These are phyloP conservation scores for Aciculosporium take DNA, from an alignment of 2,329 filamentous ascomycete species.

Conservation along the genomic window DNA sequence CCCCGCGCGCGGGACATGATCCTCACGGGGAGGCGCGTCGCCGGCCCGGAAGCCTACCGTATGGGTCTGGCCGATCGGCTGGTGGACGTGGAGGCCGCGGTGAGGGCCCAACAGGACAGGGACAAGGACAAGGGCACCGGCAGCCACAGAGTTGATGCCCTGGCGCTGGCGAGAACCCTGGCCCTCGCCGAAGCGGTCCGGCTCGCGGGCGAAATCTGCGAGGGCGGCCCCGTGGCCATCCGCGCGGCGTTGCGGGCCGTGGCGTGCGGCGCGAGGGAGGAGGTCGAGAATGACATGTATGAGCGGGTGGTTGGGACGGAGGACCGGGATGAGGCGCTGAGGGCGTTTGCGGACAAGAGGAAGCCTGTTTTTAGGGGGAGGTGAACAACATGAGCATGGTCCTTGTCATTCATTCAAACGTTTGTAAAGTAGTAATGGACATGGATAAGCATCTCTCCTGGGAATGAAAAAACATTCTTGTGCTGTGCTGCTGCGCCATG, in stretches of 20 bases:
- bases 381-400: constrained; percentile 20
- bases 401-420: too few relatives aligned
- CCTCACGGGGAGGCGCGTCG: constrained; percentile 75
- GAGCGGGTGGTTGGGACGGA: constrained; percentile 68
- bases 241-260: constrained; percentile 70
- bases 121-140: constrained; percentile 9
- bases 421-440: too few relatives aligned
- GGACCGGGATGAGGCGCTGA: constrained; percentile 77
- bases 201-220: constrained; percentile 72
- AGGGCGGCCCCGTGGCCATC: constrained; percentile 75
- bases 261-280: constrained; percentile 52
- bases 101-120: constrained; percentile 28
- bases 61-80: constrained; percentile 81
- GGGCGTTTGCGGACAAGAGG: constrained; percentile 59
- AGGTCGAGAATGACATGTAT: constrained; percentile 79
- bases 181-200: constrained; percentile 64
- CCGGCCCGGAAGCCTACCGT: constrained; percentile 77
- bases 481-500: too few relatives aligned
- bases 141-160: too few relatives aligned
- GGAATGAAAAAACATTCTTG: too few relatives aligned
- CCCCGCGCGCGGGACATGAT: constrained; percentile 78
- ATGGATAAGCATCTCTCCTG: too few relatives aligned
- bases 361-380: constrained; percentile 43
- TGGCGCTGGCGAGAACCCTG: constrained; percentile 46
- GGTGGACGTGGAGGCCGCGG: constrained; percentile 57